phyloP scores from a whole-genome alignment of 306 rosid genomes.

The Malus asiatica region DNA sequence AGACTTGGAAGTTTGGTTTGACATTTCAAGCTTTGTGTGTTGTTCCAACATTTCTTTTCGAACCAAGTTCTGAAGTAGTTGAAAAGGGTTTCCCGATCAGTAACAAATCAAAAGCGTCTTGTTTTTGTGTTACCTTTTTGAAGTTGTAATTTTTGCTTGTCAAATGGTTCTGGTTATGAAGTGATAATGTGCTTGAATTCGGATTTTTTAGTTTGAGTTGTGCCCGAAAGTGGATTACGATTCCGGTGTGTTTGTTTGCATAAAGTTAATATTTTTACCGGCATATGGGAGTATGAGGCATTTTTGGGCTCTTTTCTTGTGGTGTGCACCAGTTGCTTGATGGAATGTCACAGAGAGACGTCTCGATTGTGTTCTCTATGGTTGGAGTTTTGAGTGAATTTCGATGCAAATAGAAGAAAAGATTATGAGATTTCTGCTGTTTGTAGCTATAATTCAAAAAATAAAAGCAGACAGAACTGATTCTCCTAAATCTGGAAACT shows the following conservation, averaged over 20 bases:
- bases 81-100: no score
- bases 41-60: background rate
- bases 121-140: background rate
- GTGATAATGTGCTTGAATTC: background rate
- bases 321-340: slow-evolving; percentile 23
- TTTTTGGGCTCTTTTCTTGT: background rate
- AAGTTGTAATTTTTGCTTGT: background rate
- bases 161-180: background rate
- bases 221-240: background rate
- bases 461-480: background rate
- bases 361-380: background rate
- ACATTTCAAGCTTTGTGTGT: background rate
- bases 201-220: background rate
- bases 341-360: slow-evolving; percentile 26
- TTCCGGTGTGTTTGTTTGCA: background rate
- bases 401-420: background rate
- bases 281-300: background rate
- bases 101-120: no score
- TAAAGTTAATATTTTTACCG: background rate
- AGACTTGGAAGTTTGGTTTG: background rate
- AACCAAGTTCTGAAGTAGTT: no score
- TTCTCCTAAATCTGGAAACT: background rate
- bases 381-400: background rate
- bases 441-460: background rate
- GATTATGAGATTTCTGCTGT: background rate